Percentiles rank a stretch among this genome's conserved stretches.
phyloP scores from a whole-genome alignment of 75 land plant species.

The Selaginella tamariscina region DNA sequence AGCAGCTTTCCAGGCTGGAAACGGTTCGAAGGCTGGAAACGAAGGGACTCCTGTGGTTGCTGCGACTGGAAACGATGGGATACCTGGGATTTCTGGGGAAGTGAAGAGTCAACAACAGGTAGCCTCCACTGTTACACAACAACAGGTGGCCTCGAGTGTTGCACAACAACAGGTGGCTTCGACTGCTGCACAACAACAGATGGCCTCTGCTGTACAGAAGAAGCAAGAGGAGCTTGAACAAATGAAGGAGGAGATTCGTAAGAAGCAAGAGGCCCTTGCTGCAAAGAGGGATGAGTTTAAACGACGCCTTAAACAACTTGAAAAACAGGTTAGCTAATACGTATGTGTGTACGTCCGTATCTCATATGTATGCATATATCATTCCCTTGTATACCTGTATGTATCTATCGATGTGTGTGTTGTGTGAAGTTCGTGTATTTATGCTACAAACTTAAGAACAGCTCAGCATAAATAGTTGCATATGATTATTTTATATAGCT shows the following conservation, averaged over 20 bases:
- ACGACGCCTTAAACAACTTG: conserved; percentile 53
- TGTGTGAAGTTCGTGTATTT: too few relatives aligned
- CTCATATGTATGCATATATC: neutral
- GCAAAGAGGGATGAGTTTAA: conserved; percentile 74
- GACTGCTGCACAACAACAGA: conserved; percentile 22
- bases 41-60: conserved; percentile 21
- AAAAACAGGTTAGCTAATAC: conserved; percentile 75
- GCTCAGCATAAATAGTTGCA: too few relatives aligned
- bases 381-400: neutral
- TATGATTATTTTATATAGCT: too few relatives aligned
- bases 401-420: neutral
- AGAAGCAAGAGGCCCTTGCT: conserved; percentile 75
- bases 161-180: conserved; percentile 27
- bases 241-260: conserved; percentile 71
- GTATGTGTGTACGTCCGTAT: too few relatives aligned
- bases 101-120: neutral
- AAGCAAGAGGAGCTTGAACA: conserved; percentile 65
- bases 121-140: conserved; percentile 6
- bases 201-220: conserved; percentile 29
- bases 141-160: conserved; percentile 23
- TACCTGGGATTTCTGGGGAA: conserved; percentile 9
- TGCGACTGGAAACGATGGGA: conserved; percentile 15
- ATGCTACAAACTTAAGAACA: too few relatives aligned
- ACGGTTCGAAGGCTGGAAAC: conserved; percentile 17
- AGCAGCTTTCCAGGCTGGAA: conserved; percentile 12